A percentile compares a stretch with the other conserved stretches of the same genome.
phyloP scores from a whole-genome alignment of 2,329 filamentous ascomycete genomes.

The Exophiala viscosa region DNA sequence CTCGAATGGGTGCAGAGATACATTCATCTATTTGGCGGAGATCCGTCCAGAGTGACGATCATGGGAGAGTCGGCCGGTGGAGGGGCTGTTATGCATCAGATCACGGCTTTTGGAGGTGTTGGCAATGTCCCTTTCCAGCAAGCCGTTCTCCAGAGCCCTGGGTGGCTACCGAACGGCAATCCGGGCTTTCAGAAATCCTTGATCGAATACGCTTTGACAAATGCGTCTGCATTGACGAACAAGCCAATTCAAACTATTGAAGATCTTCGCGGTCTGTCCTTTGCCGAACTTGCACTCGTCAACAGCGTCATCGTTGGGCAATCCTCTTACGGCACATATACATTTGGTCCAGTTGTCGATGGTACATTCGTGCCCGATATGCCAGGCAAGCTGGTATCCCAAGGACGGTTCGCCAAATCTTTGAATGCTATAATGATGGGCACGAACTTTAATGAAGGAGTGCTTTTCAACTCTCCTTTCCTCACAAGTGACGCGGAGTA shows the following conservation, averaged over 20 bases:
- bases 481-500: conserved; percentile 28
- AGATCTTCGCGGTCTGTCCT: conserved; percentile 29
- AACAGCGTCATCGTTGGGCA: conserved; percentile 42
- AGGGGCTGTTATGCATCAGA: conserved; percentile 31
- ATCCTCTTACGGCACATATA: conserved; percentile 41
- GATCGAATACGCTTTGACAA: conserved; percentile 8
- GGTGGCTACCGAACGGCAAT: conserved; percentile 19
- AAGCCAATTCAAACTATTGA: conserved; percentile 33
- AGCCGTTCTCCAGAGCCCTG: conserved; percentile 30
- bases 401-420: conserved; percentile 43
- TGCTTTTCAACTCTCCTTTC: conserved; percentile 33
- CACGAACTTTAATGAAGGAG: conserved; percentile 29
- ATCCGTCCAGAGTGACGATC: conserved; percentile 36
- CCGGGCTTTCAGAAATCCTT: conserved; percentile 34
- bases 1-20: conserved; percentile 39
- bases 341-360: conserved; percentile 27
- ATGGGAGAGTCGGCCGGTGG: conserved; percentile 37
- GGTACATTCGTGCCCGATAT: conserved; percentile 33
- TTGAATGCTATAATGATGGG: conserved; percentile 37
- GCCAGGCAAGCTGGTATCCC: conserved; percentile 44
- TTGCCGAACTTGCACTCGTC: conserved; percentile 11
- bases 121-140: conserved; percentile 29
- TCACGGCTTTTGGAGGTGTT: conserved; percentile 22
- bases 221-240: conserved; percentile 4
- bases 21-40: conserved; percentile 35